A percentile compares a stretch with the other conserved stretches of the same genome.
These are phyloP conservation scores for Lasiodiplodia theobromae DNA, from an alignment of 2,329 filamentous ascomycete genomes.

Conservation along the genomic window DNA sequence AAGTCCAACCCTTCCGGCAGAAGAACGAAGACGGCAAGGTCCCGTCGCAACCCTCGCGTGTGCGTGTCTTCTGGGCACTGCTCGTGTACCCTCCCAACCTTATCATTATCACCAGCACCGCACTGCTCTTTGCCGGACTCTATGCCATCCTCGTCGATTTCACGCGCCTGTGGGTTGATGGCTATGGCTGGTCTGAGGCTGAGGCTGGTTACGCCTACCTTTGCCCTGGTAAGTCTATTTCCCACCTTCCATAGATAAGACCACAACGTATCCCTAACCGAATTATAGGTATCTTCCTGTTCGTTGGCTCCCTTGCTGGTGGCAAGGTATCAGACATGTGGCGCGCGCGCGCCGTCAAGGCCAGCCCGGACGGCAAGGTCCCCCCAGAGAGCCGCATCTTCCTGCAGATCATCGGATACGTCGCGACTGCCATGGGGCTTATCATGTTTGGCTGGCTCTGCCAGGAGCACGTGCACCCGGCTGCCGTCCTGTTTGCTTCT, in stretches of 20 bases:
- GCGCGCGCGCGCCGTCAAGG: slow-evolving; percentile 38
- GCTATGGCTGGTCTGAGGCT: slow-evolving; percentile 46
- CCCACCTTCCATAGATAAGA: too few species aligned
- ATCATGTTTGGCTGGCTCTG: slow-evolving; percentile 54
- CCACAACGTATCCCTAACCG: background rate
- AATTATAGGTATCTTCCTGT: slow-evolving; percentile 37
- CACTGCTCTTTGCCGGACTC: slow-evolving; percentile 40
- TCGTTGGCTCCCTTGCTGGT: slow-evolving; percentile 47
- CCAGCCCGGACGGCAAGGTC: slow-evolving; percentile 36
- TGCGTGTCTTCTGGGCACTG: slow-evolving; percentile 29
- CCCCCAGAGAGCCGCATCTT: slow-evolving; percentile 50
- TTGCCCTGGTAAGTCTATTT: slow-evolving; percentile 34
- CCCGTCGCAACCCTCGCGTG: background rate
- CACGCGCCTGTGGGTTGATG: slow-evolving; percentile 35
- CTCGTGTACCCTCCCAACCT: slow-evolving; percentile 41
- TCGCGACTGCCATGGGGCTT: slow-evolving; percentile 48
- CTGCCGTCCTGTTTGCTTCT: slow-evolving; percentile 40
- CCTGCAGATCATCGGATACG: slow-evolving; percentile 51
- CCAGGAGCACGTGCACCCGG: slow-evolving; percentile 39
- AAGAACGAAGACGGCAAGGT: background rate
- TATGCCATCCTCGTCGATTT: slow-evolving; percentile 40
- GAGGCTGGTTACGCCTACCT: slow-evolving; percentile 48
- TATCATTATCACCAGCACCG: slow-evolving; percentile 41
- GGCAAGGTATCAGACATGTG: slow-evolving; percentile 50
- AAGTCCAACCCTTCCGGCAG: slow-evolving; percentile 17